Evolutionary conservation across 2,329 filamentous ascomycete genomes (phyloP), one percentile per base, ranked within the genome.

Genomic region (Ophiostoma sp.): DNA sequence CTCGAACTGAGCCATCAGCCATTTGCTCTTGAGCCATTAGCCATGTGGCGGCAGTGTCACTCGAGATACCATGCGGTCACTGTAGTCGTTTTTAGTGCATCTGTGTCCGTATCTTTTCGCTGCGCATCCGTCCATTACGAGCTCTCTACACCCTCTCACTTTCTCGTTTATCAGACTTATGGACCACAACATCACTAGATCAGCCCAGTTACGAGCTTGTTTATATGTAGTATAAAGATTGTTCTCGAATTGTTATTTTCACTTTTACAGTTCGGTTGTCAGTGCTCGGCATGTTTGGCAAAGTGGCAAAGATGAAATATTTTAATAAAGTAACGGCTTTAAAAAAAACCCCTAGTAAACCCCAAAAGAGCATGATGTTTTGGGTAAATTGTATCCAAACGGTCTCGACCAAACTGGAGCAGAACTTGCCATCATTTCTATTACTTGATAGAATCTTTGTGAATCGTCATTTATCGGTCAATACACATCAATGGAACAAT

Each of bases 181-280:
- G 52, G 52, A 57, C 27, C n/a, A 27, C 52, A 48, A 48, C n/a
- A 57, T 57, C 52, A 27, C 52, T 4, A 48, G 44, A 48, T 48
- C 44, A 48, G 44, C 44, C 20, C 44, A 48, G 15, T 57, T 57
- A 57, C 52, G 52, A 57, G 52, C 52, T 57, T n/a, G 52, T 27
- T 57, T n/a, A 48, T 4, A 20, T 20, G 17, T 10, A 39, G 36
- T 20, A 4, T 48, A 17, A 7, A n/a, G 44, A 48, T 48, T n/a
- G 44, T 20, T 31, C 27, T 31, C 27, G 5, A 7, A 15, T 48
- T 48, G 17, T n/a, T 48, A 48, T 48, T 48, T n/a, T n/a, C 20
- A 48, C 44, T 48, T 48, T 48, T 7, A n/a, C 13, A 39, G 36
- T 15, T 41, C 5, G 4, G 15, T 6, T n/a, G 15, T 20, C 17